A percentile compares a stretch with the other conserved stretches of the same genome.
phyloP scores from a whole-genome alignment of 2,329 filamentous ascomycete genomes.

The Byssoonygena ceratinophila region DNA sequence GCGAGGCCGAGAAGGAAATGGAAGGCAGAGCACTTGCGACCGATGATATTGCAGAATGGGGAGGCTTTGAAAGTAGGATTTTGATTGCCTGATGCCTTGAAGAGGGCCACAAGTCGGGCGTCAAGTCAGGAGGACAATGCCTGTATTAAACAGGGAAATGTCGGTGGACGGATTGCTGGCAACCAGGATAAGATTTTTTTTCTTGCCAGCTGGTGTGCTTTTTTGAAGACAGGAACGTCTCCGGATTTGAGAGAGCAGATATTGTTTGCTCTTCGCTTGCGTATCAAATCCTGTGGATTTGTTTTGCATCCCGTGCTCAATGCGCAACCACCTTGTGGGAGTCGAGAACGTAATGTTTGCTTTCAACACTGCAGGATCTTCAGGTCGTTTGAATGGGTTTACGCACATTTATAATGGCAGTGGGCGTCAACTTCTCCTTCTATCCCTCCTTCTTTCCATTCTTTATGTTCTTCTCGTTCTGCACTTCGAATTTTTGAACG shows the following conservation, averaged over 20 bases:
- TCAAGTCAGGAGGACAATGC: not conserved
- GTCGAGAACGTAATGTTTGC: slow-evolving; percentile 10
- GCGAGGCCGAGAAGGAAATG: too few relatives aligned
- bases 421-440: not conserved
- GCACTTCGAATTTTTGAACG: not conserved
- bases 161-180: slow-evolving; percentile 1
- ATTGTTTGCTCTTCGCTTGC: slow-evolving; percentile 5
- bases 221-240: not conserved
- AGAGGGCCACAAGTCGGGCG: not conserved
- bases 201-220: not conserved
- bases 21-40: too few relatives aligned
- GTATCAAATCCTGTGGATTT: not conserved
- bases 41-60: not conserved
- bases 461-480: not conserved
- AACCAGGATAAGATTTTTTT: not conserved
- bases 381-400: not conserved
- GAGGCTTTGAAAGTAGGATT: too few relatives aligned
- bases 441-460: not conserved
- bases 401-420: not conserved
- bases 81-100: not conserved
- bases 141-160: not conserved
- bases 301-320: not conserved
- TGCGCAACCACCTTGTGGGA: not conserved
- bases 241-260: not conserved
- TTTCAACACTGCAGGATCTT: not conserved